Conservation (phyloP, 805 yeast species). For the Zygosaccharomyces bailii region DNA sequence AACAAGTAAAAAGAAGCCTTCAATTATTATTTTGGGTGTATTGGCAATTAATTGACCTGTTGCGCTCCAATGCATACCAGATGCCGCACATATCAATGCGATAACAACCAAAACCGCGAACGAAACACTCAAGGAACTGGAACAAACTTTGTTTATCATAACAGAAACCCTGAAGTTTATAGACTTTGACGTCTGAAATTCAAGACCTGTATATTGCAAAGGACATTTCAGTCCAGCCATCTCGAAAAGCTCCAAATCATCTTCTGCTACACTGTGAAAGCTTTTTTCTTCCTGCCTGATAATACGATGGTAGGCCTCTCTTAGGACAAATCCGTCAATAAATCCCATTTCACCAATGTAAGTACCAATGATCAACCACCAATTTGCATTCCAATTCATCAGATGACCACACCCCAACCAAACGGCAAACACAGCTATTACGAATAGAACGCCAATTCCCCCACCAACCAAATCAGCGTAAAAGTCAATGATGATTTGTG, state of each 20-base stretch:
- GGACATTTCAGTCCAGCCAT: constrained; percentile 28
- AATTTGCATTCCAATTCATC: constrained; percentile 38
- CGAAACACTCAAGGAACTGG: constrained; percentile 35
- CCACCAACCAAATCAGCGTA: constrained; percentile 45
- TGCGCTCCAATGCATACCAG: constrained; percentile 38
- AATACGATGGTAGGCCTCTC: constrained; percentile 39
- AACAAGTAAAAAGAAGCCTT: constrained; percentile 40
- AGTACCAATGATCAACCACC: constrained; percentile 49
- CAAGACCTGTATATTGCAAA: constrained; percentile 16
- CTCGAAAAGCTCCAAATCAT: constrained; percentile 35
- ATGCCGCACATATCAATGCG: constrained; percentile 34
- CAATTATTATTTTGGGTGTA: constrained; percentile 45
- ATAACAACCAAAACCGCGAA: constrained; percentile 30
- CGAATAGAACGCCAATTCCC: constrained; percentile 39
- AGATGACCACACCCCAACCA: constrained; percentile 40
- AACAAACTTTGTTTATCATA: constrained; percentile 33
- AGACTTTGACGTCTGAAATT: constrained; percentile 14
- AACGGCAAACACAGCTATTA: constrained; percentile 35
- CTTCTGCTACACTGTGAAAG: constrained; percentile 31
- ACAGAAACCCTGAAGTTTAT: constrained; percentile 23
- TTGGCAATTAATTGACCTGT: constrained; percentile 42
- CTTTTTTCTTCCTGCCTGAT: constrained; percentile 27
- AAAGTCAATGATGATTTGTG: constrained; percentile 32
- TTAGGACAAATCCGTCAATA: constrained; percentile 41
- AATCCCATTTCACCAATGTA: constrained; percentile 45